phyloP scores from a whole-genome alignment of 2,329 filamentous ascomycete genomes.

The Aspergillus japonicus region DNA sequence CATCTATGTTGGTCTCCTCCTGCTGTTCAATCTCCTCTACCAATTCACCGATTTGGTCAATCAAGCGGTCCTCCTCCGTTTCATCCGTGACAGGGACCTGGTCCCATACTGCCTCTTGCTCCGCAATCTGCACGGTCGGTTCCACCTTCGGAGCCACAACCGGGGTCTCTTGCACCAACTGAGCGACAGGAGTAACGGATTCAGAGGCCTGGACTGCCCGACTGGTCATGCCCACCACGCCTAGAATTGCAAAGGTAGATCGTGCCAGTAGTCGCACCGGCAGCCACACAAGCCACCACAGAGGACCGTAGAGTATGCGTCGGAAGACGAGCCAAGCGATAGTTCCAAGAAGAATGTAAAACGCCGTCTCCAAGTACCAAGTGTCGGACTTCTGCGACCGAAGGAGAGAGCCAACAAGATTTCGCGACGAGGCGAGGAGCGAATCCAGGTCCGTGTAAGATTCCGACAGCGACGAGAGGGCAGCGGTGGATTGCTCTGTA shows the following conservation, averaged over 20 bases:
- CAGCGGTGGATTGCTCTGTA: conserved; percentile 71
- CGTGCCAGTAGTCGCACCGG: conserved; percentile 70
- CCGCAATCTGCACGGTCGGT: conserved; percentile 17
- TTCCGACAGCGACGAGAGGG: conserved; percentile 76
- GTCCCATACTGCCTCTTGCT: conserved; percentile 21
- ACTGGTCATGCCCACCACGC: conserved; percentile 47
- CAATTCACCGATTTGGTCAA: conserved; percentile 46
- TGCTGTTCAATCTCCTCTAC: conserved; percentile 27
- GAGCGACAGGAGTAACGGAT: conserved; percentile 20
- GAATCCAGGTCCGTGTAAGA: conserved; percentile 77
- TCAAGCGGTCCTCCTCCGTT: conserved; percentile 34
- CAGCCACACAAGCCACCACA: conserved; percentile 85
- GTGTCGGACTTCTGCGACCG: conserved; percentile 93
- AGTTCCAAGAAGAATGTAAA: conserved; percentile 77
- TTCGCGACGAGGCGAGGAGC: conserved; percentile 70
- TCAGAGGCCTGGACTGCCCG: conserved; percentile 27
- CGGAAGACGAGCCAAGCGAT: conserved; percentile 84
- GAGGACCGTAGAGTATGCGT: conserved; percentile 79
- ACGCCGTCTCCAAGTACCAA: conserved; percentile 91
- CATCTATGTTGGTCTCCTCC: conserved; percentile 31
- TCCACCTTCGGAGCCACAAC: conserved; percentile 21
- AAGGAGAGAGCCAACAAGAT: conserved; percentile 74
- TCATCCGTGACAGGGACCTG: conserved; percentile 20
- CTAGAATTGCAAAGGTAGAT: conserved; percentile 56
- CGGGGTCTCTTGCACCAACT: conserved; percentile 19